Evolutionary conservation across 225 moss, liverwort and hornwort genomes (phyloP).

Genomic region (Asterella californica): DNA sequence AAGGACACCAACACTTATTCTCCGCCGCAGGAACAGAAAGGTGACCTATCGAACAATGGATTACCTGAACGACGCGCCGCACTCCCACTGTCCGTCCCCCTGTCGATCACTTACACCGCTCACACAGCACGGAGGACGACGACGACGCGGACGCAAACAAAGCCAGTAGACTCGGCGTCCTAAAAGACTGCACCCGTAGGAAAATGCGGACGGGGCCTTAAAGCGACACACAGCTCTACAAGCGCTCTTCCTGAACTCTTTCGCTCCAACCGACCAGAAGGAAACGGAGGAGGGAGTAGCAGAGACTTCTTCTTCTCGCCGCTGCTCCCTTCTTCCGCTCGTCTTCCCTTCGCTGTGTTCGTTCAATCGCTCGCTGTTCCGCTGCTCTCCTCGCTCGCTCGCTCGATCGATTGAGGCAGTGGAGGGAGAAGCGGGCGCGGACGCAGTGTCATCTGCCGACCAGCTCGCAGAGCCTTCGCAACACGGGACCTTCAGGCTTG

Average conservation of each 20-base stretch:
- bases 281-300: neutral
- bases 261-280: neutral
- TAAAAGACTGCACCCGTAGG: constrained; percentile 4
- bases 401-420: too few relatives aligned
- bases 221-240: constrained; percentile 4
- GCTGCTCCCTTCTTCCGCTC: neutral
- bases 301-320: neutral
- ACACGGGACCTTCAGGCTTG: neutral
- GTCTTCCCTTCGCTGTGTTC: neutral
- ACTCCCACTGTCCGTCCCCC: neutral
- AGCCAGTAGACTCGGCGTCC: neutral
- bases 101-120: neutral
- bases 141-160: neutral
- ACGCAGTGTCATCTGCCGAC: neutral
- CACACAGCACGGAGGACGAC: neutral
- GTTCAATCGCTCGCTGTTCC: neutral
- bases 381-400: neutral
- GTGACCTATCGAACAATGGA: neutral
- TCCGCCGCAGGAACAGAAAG: neutral
- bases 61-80: neutral
- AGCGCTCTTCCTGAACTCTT: neutral
- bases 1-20: too few relatives aligned
- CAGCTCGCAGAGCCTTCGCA: neutral
- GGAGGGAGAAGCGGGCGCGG: neutral
- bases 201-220: constrained; percentile 11